phyloP scores from a whole-genome alignment of 306 rosid species.

The Fagus sylvatica region DNA sequence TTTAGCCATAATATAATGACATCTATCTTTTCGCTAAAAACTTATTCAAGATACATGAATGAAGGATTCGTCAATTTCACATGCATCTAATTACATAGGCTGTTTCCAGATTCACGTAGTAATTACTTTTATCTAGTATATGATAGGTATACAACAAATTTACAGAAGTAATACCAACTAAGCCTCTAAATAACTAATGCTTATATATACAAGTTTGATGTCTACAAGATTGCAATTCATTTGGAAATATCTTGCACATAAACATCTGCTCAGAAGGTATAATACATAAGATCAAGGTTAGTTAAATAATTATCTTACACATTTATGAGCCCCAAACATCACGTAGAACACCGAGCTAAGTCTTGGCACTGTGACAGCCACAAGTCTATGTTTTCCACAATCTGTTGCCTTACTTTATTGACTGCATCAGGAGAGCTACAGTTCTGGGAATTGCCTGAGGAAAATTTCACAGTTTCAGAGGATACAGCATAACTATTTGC shows the following conservation, averaged over 20 bases:
- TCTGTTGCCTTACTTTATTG: constrained; percentile 74
- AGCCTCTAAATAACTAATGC: background rate
- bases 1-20: too few species aligned
- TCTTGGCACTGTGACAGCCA: constrained; percentile 78
- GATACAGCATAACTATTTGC: constrained; percentile 1
- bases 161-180: background rate
- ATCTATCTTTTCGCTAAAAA: too few species aligned
- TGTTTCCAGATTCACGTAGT: background rate
- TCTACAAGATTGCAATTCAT: background rate
- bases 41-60: too few species aligned
- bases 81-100: too few species aligned
- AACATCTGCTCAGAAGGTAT: background rate
- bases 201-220: background rate
- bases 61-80: too few species aligned
- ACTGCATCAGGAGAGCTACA: constrained; percentile 84
- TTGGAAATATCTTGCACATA: background rate
- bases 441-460: constrained; percentile 65
- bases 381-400: constrained; percentile 67
- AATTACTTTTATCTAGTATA: background rate
- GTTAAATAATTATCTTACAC: constrained; percentile 6
- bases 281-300: constrained; percentile 2
- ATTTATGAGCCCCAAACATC: constrained; percentile 11
- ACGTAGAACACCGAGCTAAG: constrained; percentile 32
- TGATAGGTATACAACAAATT: background rate
- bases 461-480: constrained; percentile 22